Evolutionary conservation across 495 filamentous ascomycete genomes (phyloP).

Genomic region (Xylaria palmicola): DNA sequence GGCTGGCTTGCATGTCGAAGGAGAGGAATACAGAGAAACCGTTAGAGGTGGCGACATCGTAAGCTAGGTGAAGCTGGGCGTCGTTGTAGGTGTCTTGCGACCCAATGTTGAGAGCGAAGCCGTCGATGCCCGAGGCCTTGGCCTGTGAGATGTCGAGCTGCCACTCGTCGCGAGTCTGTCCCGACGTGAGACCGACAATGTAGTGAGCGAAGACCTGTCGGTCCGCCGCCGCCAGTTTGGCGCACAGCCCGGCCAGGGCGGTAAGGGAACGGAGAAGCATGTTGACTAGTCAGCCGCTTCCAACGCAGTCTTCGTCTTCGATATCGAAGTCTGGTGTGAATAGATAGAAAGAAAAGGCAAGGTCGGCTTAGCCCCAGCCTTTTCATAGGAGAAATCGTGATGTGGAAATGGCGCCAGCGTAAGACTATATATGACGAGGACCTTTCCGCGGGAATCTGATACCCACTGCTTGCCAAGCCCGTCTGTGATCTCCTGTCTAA

Average conservation of each 20-base stretch:
- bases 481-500: neutral
- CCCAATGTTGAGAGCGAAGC: slow-evolving; percentile 69
- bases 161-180: slow-evolving; percentile 53
- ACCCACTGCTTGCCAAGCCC: too few relatives aligned
- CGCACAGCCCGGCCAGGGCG: slow-evolving; percentile 18
- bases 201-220: slow-evolving; percentile 50
- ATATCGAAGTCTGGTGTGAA: neutral
- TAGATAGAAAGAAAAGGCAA: neutral
- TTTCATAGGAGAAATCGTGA: neutral
- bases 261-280: slow-evolving; percentile 20
- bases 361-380: neutral
- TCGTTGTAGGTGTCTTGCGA: slow-evolving; percentile 50
- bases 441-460: neutral
- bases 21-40: slow-evolving; percentile 67
- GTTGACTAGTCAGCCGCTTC: neutral
- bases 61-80: slow-evolving; percentile 52
- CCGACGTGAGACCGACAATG: slow-evolving; percentile 48
- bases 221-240: slow-evolving; percentile 22
- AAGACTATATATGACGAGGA: neutral
- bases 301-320: neutral
- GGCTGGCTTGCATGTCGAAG: slow-evolving; percentile 60
- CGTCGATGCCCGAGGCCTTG: slow-evolving; percentile 64
- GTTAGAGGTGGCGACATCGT: slow-evolving; percentile 51
- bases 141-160: slow-evolving; percentile 59
- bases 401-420: slow-evolving; percentile 2